Evolutionary conservation across 176 grass and related monocot species (phyloP).

Genomic region (Oryza brachyantha): DNA sequence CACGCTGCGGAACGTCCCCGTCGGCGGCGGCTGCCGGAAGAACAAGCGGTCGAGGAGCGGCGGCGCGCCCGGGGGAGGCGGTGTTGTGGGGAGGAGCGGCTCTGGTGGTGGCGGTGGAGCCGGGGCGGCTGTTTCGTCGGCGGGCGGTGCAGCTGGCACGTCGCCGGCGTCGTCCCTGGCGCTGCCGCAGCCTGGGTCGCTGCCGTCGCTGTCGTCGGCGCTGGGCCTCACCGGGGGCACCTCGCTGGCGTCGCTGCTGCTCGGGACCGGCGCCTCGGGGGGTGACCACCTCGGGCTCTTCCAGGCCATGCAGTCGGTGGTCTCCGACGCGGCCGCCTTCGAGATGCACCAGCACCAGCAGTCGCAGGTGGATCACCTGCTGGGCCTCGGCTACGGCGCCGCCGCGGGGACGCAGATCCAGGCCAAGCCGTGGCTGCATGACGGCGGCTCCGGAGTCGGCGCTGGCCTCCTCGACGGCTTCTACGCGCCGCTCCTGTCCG

Average conservation of each 20-base stretch:
- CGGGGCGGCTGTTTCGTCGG: not conserved
- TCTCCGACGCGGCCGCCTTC: slow-evolving; percentile 35
- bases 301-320: slow-evolving; percentile 58
- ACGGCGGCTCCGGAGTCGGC: not conserved
- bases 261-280: slow-evolving; percentile 6
- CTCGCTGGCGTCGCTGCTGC: slow-evolving; percentile 48
- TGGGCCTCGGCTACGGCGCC: slow-evolving; percentile 35
- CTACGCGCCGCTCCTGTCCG: slow-evolving; percentile 46
- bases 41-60: slow-evolving; percentile 72
- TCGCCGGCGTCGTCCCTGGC: slow-evolving; percentile 9
- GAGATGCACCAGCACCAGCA: slow-evolving; percentile 51
- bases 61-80: not conserved
- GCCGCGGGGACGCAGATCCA: slow-evolving; percentile 39
- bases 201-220: slow-evolving; percentile 27
- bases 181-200: slow-evolving; percentile 13
- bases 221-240: slow-evolving; percentile 28
- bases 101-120: not conserved
- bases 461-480: slow-evolving; percentile 31
- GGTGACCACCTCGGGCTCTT: slow-evolving; percentile 47
- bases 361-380: slow-evolving; percentile 44
- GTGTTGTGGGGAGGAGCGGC: not conserved
- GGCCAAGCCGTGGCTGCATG: slow-evolving; percentile 39
- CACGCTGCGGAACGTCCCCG: slow-evolving; percentile 91
- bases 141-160: not conserved
- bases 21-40: slow-evolving; percentile 95